Evolutionary conservation across 345 rosid genomes (phyloP), one percentile per base, ranked within the genome.

Genomic region (Aurinia saxatilis): DNA sequence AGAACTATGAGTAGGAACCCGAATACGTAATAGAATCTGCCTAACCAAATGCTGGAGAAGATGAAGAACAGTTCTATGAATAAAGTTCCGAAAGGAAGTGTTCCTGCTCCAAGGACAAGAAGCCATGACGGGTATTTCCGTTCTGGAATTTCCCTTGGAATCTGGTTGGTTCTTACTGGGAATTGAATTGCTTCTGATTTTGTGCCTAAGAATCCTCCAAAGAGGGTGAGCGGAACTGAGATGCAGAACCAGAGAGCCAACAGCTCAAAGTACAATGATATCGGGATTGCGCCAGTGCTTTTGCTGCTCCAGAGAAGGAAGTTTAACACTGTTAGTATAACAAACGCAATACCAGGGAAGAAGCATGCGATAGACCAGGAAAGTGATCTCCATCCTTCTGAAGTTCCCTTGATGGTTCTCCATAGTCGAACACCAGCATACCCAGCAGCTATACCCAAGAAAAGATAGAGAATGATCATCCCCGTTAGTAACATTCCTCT

Each of bases 51-150:
- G 81, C 95, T 87, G 38, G 91, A 87, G 33, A 87, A 84, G 67
- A 87, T 82, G 79, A 84, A 87, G 81, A 84, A 81, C 49, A 87
- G 84, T 63, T 87, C 95, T 8, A 87, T 84, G 80, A 81, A 87
- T 6, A 87, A 77, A 1, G 91, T 87, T 63, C 95, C 91, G 15
- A 87, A 87, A 13, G 88, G 95, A 63, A 87, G 86, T 45, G 88
- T 81, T 67, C 95, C 95, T 53, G 95, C 91, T 54, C 95, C 95
- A 3, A 87, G 91, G 44, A 87, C 95, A 45, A 87, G 89, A 57
- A 84, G 87, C 91, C 91, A 87, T 34, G 91, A 84, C 18, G 95
- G 95, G 70, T 84, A 87, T 62, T 84, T 87, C 53, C 85, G 84
- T 44, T 83, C 88, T 46, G 95, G 95, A 55, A 87, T 84, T 74